A percentile compares a stretch with the other conserved stretches of the same genome.
Evolutionary conservation across 331 rosid species (phyloP).

Genomic region (Malus hybrid): DNA sequence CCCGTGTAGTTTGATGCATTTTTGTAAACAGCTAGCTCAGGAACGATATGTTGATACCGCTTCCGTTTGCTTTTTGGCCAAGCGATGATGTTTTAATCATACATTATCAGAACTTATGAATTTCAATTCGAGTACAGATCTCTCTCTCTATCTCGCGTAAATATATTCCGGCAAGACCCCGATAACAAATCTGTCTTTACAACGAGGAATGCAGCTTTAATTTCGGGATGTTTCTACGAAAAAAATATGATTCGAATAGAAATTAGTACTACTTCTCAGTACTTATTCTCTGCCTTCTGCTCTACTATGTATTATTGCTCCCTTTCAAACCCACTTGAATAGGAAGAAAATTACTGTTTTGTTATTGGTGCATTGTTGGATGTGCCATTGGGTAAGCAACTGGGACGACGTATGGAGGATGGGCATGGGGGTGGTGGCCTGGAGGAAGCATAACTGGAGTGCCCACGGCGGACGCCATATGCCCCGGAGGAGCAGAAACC

Average conservation of each 20-base stretch:
- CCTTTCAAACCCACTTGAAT: not conserved
- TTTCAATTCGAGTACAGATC: not conserved
- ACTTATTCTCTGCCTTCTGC: not conserved
- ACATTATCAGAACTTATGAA: not conserved
- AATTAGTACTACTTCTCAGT: not conserved
- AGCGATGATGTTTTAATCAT: not conserved
- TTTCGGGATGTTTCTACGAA: not conserved
- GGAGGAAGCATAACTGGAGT: conserved; percentile 96
- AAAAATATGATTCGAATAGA: conserved; percentile 1
- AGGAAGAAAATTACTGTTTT: not conserved
- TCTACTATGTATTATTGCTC: not conserved
- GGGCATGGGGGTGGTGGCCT: conserved; percentile 61
- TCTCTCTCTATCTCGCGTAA: not conserved
- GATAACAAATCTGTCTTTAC: not conserved
- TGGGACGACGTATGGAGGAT: conserved; percentile 78
- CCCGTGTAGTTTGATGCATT: conserved; percentile 22
- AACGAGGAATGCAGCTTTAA: not conserved
- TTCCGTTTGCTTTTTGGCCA: not conserved
- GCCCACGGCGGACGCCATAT: conserved; percentile 86
- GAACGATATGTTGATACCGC: not conserved
- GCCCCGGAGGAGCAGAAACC: conserved; percentile 69
- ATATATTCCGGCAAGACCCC: too few species aligned
- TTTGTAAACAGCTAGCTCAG: conserved; percentile 13
- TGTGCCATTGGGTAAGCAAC: conserved; percentile 97
- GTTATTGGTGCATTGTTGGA: conserved; percentile 84